Evolutionary conservation across 2,329 filamentous ascomycete species (phyloP).

Genomic region (Verticillium longisporum): DNA sequence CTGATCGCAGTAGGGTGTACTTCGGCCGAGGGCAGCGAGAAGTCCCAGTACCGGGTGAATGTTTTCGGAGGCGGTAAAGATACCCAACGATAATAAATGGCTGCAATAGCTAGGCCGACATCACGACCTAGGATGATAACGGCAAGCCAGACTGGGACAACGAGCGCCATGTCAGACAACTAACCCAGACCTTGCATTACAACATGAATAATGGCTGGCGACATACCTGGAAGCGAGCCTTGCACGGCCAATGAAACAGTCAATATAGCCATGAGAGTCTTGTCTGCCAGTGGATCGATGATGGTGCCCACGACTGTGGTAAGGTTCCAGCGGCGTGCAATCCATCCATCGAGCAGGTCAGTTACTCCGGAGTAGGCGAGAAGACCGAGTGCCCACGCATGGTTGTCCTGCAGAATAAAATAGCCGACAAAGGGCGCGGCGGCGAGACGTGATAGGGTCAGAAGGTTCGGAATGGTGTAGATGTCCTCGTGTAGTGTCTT

Average conservation of each 20-base stretch:
- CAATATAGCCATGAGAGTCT: constrained; percentile 87
- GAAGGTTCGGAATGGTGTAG: constrained; percentile 90
- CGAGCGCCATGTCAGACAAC: not conserved
- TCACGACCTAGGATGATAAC: constrained; percentile 88
- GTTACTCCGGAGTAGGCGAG: constrained; percentile 90
- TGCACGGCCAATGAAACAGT: constrained; percentile 81
- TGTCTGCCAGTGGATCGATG: constrained; percentile 96
- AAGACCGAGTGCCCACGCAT: constrained; percentile 72
- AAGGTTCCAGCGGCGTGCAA: constrained; percentile 79
- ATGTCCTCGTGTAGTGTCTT: constrained; percentile 69
- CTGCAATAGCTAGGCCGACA: constrained; percentile 72
- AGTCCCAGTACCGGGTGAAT: constrained; percentile 91
- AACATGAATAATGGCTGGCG: not conserved
- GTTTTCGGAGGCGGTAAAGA: constrained; percentile 91
- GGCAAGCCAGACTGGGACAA: constrained; percentile 66
- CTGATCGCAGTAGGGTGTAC: constrained; percentile 78
- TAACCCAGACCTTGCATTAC: not conserved
- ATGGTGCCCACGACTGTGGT: constrained; percentile 93
- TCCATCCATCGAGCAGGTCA: constrained; percentile 89
- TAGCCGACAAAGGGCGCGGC: constrained; percentile 84
- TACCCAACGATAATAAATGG: constrained; percentile 94
- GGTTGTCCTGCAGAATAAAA: constrained; percentile 75
- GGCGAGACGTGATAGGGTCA: constrained; percentile 79
- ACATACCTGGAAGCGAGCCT: constrained; percentile 69
- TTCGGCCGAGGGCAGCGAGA: constrained; percentile 81